Conservation (phyloP, 2,329 filamentous ascomycete species). For the Fusarium tjaetaba region DNA sequence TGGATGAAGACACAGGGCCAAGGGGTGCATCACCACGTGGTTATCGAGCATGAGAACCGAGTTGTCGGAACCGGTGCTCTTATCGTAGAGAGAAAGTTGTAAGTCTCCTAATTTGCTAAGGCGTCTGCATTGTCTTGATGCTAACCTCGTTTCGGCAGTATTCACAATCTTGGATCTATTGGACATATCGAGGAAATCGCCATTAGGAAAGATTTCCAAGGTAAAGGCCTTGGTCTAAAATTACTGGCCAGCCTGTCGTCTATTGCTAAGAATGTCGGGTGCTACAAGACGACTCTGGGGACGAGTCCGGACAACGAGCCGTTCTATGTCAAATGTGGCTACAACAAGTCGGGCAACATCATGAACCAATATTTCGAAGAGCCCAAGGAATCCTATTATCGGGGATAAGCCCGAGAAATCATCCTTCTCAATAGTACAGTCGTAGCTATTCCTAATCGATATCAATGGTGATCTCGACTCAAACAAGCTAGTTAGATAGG, state of each 20-base stretch:
- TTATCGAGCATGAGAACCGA: not conserved
- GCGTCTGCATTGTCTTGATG: not conserved
- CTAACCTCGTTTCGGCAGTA: not conserved
- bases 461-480: not conserved
- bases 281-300: not conserved
- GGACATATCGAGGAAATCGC: not conserved
- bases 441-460: not conserved
- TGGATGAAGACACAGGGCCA: not conserved
- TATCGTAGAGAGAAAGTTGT: not conserved
- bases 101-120: too few relatives aligned
- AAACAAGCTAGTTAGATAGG: not conserved
- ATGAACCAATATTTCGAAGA: not conserved
- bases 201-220: not conserved
- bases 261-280: not conserved
- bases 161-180: not conserved
- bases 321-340: not conserved
- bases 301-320: not conserved
- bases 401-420: not conserved
- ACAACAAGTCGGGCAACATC: not conserved
- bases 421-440: too few relatives aligned
- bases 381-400: not conserved
- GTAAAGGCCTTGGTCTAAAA: not conserved
- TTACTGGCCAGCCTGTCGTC: not conserved
- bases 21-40: not conserved
- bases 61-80: not conserved